Percentiles rank a stretch among this genome's conserved stretches.
Conservation (phyloP, 2,329 filamentous ascomycete species). For the Aspergillus ibericus region DNA sequence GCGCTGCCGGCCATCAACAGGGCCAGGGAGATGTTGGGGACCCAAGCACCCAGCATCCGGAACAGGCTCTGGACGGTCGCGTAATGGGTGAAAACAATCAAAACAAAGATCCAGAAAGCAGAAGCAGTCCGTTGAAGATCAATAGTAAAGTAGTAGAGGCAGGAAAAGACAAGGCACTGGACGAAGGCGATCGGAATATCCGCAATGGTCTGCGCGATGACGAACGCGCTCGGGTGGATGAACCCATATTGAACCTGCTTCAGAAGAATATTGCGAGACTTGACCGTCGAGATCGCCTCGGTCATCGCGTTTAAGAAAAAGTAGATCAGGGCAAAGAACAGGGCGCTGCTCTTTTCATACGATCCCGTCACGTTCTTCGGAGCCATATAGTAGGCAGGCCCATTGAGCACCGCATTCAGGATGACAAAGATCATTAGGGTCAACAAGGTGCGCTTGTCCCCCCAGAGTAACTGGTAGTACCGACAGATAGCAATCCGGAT, state of each 20-base stretch:
- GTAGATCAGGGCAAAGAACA: background rate
- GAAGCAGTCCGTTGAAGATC: conserved; percentile 65
- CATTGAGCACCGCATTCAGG: background rate
- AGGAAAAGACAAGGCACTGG: conserved; percentile 69
- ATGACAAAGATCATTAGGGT: background rate
- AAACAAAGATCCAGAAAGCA: conserved; percentile 74
- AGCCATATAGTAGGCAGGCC: background rate
- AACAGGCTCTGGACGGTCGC: background rate
- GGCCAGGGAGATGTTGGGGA: background rate
- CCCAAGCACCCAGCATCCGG: background rate
- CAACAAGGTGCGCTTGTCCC: background rate
- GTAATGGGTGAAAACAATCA: conserved; percentile 61
- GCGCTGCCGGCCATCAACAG: background rate
- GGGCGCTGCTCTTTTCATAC: background rate
- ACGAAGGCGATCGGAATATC: conserved; percentile 71
- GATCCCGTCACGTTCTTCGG: background rate
- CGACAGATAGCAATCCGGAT: background rate
- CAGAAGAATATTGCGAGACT: background rate
- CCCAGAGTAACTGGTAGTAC: background rate
- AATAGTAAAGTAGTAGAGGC: conserved; percentile 80
- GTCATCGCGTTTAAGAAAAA: background rate
- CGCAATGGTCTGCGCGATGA: conserved; percentile 24
- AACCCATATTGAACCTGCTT: background rate
- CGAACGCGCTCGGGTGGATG: background rate
- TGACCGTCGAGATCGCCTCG: background rate